Evolutionary conservation across 1,284 basidiomycete genomes (phyloP).

Genomic region (Tausonia pullulans): DNA sequence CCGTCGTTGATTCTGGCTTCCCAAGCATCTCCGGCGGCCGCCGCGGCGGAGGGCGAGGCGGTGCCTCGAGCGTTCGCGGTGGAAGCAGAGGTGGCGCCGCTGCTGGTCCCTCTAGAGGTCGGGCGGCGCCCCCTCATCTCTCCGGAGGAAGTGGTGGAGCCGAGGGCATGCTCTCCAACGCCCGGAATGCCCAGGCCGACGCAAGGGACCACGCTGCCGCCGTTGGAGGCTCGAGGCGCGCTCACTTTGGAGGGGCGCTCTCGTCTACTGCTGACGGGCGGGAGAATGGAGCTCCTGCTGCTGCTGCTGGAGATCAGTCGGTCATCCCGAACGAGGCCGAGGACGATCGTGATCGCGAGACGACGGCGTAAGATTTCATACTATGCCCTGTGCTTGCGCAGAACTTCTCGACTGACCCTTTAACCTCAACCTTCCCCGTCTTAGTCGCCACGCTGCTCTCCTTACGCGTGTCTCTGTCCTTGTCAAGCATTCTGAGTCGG

Average conservation of each 20-base stretch:
- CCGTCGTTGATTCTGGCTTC: not conserved
- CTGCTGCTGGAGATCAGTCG: not conserved
- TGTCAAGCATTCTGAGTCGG: constrained; percentile 58
- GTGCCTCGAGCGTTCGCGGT: not conserved
- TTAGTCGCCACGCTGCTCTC: constrained; percentile 58
- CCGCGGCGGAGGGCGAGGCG: not conserved
- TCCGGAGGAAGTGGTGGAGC: not conserved
- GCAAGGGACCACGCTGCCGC: not conserved
- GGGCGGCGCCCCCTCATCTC: constrained; percentile 4
- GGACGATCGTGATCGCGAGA: constrained; percentile 31
- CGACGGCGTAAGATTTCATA: constrained; percentile 25
- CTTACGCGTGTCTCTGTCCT: constrained; percentile 55
- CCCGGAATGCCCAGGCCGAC: not conserved
- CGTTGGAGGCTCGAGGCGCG: not conserved
- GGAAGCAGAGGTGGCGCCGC: constrained; percentile 6
- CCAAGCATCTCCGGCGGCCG: not conserved
- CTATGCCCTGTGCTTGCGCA: not conserved
- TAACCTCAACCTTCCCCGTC: not conserved
- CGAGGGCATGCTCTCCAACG: too few species aligned
- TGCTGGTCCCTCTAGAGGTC: not conserved
- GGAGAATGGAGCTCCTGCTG: too few species aligned
- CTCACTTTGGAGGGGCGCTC: not conserved
- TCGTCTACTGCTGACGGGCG: too few species aligned
- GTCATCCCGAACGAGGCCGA: constrained; percentile 16
- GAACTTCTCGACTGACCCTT: not conserved